Percentiles rank a stretch among this genome's conserved stretches.
These are phyloP conservation scores for Penicillium argentinense DNA, from an alignment of 495 filamentous ascomycete genomes.

Conservation along the genomic window DNA sequence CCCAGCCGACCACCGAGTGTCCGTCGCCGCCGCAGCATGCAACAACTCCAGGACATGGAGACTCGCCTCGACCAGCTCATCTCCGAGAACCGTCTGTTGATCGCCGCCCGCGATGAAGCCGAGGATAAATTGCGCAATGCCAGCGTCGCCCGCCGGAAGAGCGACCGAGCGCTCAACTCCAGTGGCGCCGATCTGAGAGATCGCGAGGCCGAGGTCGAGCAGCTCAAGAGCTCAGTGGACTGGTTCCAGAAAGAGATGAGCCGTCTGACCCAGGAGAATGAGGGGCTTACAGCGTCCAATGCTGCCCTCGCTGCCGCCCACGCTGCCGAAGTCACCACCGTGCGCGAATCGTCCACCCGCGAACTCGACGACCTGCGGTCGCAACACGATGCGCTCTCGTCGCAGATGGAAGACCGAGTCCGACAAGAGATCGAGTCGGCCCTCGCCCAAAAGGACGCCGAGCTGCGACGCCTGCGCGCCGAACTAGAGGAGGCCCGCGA, in stretches of 20 bases:
- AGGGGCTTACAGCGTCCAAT: constrained; percentile 69
- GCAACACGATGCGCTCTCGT: constrained; percentile 57
- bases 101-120: constrained; percentile 66
- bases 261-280: constrained; percentile 72
- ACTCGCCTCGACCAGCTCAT: constrained; percentile 72
- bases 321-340: constrained; percentile 60
- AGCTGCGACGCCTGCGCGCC: constrained; percentile 71
- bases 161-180: constrained; percentile 55
- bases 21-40: constrained; percentile 93
- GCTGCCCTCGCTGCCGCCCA: constrained; percentile 62
- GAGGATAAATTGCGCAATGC: constrained; percentile 63
- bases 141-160: constrained; percentile 50
- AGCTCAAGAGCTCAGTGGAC: constrained; percentile 71
- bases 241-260: constrained; percentile 77
- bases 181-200: constrained; percentile 56
- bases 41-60: constrained; percentile 80
- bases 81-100: constrained; percentile 75
- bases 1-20: constrained; percentile 95
- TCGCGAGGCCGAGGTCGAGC: constrained; percentile 75
- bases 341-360: constrained; percentile 50
- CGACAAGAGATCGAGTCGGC: constrained; percentile 59
- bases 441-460: constrained; percentile 70
- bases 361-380: constrained; percentile 64
- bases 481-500: constrained; percentile 77
- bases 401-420: constrained; percentile 64